Conservation (phyloP, 2,329 filamentous ascomycete species). For the Exophiala sp. region DNA sequence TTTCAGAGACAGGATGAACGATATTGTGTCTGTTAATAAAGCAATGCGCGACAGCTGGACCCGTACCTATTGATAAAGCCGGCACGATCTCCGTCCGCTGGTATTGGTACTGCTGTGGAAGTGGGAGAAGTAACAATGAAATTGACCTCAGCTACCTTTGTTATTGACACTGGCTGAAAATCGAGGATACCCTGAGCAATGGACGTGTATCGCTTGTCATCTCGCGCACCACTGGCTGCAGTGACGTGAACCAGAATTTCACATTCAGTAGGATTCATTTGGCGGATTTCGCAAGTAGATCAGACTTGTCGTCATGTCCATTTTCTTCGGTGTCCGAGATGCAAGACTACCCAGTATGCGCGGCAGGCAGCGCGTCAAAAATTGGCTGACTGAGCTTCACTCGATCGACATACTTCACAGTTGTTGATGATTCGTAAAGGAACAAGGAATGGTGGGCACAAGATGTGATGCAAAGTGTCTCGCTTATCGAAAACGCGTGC, state of each 20-base stretch:
- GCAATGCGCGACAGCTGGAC: background rate
- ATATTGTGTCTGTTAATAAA: background rate
- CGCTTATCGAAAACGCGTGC: background rate
- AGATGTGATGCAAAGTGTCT: too few species aligned
- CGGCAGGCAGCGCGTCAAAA: too few species aligned
- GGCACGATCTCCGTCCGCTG: background rate
- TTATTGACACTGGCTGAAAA: constrained; percentile 31
- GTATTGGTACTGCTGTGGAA: background rate
- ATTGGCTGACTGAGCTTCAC: too few species aligned
- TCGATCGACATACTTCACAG: too few species aligned
- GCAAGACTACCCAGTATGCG: too few species aligned
- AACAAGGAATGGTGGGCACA: background rate
- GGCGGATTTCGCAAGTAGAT: background rate
- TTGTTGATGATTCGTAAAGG: background rate
- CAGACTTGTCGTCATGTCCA: too few species aligned
- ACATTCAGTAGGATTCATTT: constrained; percentile 18
- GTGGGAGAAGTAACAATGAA: background rate
- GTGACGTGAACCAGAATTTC: constrained; percentile 44
- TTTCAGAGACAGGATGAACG: too few species aligned
- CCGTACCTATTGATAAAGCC: constrained; percentile 8
- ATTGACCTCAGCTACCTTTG: constrained; percentile 29
- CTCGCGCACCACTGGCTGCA: constrained; percentile 35
- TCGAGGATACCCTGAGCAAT: constrained; percentile 37
- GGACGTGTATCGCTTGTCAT: constrained; percentile 39
- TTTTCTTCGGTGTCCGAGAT: too few species aligned